A percentile compares a stretch with the other conserved stretches of the same genome.
Evolutionary conservation across 140 eudicot species (phyloP).

Genomic region (Ambrosia hybrid): DNA sequence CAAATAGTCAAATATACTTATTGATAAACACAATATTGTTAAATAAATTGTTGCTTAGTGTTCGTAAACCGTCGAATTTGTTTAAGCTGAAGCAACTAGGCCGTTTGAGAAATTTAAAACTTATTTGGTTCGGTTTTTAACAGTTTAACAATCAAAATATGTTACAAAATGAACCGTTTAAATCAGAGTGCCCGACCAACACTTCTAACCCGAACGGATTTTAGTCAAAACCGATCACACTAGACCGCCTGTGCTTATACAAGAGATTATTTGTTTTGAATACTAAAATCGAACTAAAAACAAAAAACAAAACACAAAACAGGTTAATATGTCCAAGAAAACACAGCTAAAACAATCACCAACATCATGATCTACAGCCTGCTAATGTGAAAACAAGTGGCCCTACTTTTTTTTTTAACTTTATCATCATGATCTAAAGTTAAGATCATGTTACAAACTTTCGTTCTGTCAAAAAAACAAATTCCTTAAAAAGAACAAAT

Average conservation of each 20-base stretch:
- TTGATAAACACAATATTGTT: background rate
- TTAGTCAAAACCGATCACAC: background rate
- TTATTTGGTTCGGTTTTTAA: too few species aligned
- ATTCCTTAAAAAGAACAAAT: constrained; percentile 8
- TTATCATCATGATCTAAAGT: background rate
- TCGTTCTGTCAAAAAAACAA: background rate
- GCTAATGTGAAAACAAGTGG: constrained; percentile 21
- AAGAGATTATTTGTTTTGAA: background rate
- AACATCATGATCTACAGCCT: constrained; percentile 19
- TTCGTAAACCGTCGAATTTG: background rate
- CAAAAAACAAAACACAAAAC: background rate
- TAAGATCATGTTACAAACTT: constrained; percentile 1
- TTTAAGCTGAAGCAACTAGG: background rate
- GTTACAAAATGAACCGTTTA: too few species aligned
- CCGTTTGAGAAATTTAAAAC: too few species aligned
- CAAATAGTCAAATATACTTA: too few species aligned
- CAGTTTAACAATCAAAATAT: too few species aligned
- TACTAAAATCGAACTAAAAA: background rate
- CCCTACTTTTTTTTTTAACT: constrained; percentile 8
- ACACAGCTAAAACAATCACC: constrained; percentile 17
- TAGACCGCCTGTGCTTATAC: background rate
- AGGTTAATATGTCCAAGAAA: constrained; percentile 18
- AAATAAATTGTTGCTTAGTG: background rate
- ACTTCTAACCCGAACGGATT: background rate
- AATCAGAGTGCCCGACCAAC: too few species aligned